Evolutionary conservation across 768 basidiomycete species (phyloP).

Genomic region (Trametes cubensis): DNA sequence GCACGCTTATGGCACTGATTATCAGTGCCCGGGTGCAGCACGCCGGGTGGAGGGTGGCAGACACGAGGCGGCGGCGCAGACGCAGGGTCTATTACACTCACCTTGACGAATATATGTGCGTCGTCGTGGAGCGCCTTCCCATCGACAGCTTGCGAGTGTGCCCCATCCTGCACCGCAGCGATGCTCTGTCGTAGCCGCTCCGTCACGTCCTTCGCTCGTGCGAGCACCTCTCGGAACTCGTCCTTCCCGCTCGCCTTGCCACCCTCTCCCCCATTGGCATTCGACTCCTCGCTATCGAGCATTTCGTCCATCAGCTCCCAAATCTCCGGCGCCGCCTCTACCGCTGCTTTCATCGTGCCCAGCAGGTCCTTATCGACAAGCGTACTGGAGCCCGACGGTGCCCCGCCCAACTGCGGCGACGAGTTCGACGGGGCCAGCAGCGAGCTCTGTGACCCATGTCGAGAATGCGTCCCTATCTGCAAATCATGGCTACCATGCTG

Average conservation of each 20-base stretch:
- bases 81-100: conserved; percentile 33
- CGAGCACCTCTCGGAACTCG: conserved; percentile 57
- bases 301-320: conserved; percentile 83
- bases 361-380: conserved; percentile 79
- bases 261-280: conserved; percentile 20
- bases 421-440: conserved; percentile 45
- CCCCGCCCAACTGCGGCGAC: conserved; percentile 49
- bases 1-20: conserved; percentile 4
- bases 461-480: conserved; percentile 43
- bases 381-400: conserved; percentile 56
- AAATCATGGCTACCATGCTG: conserved; percentile 20
- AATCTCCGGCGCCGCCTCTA: conserved; percentile 76
- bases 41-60: neutral
- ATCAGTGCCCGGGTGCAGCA: neutral
- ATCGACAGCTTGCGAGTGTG: conserved; percentile 47
- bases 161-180: conserved; percentile 57
- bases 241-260: conserved; percentile 26
- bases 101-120: conserved; percentile 82
- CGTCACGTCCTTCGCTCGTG: conserved; percentile 66
- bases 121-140: conserved; percentile 71
- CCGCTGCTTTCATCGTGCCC: conserved; percentile 75
- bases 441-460: conserved; percentile 47
- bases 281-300: conserved; percentile 52
- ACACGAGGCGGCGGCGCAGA: conserved; percentile 16
- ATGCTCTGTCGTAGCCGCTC: conserved; percentile 62